A percentile compares a stretch with the other conserved stretches of the same genome.
phyloP scores from a whole-genome alignment of 257 asterid species.

The Jacaranda copaia region DNA sequence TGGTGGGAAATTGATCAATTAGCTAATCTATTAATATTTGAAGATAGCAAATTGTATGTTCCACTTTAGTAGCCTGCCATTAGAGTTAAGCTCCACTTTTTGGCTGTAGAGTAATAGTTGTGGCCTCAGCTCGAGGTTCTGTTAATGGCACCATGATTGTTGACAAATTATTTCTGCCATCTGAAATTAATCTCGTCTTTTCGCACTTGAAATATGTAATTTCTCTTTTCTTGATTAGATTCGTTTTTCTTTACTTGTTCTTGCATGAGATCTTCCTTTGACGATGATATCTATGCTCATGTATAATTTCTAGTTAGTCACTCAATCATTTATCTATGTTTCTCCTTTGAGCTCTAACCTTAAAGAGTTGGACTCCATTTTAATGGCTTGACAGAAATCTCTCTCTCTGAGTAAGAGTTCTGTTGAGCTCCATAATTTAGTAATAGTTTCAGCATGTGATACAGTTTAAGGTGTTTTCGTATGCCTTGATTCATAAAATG shows the following conservation, averaged over 20 bases:
- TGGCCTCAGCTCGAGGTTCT: background rate
- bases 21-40: background rate
- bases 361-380: background rate
- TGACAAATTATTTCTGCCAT: background rate
- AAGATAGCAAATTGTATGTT: background rate
- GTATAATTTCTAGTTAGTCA: background rate
- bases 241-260: background rate
- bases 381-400: background rate
- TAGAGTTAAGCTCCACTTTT: background rate
- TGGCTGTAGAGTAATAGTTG: background rate
- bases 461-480: background rate
- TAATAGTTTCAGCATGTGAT: background rate
- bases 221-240: background rate
- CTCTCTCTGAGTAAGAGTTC: background rate
- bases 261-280: constrained; percentile 1
- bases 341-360: constrained; percentile 9
- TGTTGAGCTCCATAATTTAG: constrained; percentile 21
- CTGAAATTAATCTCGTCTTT: background rate
- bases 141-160: background rate
- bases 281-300: background rate
- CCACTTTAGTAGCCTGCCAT: background rate
- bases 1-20: background rate
- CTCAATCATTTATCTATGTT: background rate
- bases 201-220: background rate
- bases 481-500: background rate